Conservation (phyloP, 306 rosid genomes). For the Cucurbita argyrosperma region DNA sequence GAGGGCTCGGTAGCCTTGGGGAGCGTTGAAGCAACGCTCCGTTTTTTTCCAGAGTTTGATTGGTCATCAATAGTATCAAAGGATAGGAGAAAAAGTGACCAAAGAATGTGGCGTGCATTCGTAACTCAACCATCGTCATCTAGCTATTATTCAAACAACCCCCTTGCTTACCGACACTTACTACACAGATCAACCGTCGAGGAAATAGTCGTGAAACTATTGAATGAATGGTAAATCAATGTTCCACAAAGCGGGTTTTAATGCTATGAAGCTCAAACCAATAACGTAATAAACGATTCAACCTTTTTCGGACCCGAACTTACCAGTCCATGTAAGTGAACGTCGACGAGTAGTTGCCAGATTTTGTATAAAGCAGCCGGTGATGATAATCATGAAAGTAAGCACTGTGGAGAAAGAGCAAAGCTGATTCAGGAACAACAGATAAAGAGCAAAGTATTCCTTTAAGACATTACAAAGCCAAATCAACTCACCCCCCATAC, state of each 20-base stretch:
- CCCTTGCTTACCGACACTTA: neutral
- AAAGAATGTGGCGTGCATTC: neutral
- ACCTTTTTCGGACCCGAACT: neutral
- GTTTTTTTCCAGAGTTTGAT: too few relatives aligned
- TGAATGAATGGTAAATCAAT: neutral
- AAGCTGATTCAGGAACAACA: slow-evolving; percentile 8
- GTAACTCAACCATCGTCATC: neutral
- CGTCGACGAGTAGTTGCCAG: slow-evolving; percentile 96
- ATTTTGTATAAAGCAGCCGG: slow-evolving; percentile 83
- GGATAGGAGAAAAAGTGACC: neutral
- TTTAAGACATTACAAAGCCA: neutral
- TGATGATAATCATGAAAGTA: slow-evolving; percentile 98
- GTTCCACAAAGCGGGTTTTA: neutral
- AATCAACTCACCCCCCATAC: slow-evolving; percentile 73
- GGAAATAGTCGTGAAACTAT: neutral
- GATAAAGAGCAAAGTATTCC: neutral
- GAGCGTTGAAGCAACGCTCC: too few relatives aligned
- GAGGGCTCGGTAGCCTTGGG: too few relatives aligned
- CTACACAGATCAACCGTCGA: neutral
- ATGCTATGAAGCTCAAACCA: neutral
- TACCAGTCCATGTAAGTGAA: slow-evolving; percentile 90
- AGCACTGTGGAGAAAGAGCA: slow-evolving; percentile 34
- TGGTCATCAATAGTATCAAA: too few relatives aligned
- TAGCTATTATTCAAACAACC: neutral
- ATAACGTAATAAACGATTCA: neutral